Evolutionary conservation across 331 rosid genomes (phyloP).

Genomic region (Saraca asoca): DNA sequence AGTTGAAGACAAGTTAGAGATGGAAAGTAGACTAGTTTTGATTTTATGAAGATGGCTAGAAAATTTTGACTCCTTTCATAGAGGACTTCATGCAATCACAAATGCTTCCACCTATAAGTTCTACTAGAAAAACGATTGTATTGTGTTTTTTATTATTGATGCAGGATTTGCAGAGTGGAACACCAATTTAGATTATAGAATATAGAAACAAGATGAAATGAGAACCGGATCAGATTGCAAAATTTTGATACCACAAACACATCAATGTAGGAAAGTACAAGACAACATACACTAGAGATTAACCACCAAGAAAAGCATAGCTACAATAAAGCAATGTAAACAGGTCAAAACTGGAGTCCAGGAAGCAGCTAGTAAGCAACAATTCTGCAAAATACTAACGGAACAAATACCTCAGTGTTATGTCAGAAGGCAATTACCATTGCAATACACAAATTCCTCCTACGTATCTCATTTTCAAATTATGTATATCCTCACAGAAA

Average conservation of each 20-base stretch:
- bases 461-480: conserved; percentile 17
- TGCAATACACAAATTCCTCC: not conserved
- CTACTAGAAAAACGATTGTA: not conserved
- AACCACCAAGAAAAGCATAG: conserved; percentile 1
- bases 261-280: too few relatives aligned
- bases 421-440: not conserved
- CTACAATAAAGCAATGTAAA: conserved; percentile 5
- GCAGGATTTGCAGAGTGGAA: not conserved
- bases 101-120: not conserved
- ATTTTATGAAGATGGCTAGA: not conserved
- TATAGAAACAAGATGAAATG: conserved; percentile 8
- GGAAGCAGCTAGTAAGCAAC: conserved; percentile 4
- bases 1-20: conserved; percentile 14
- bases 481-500: not conserved
- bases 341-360: conserved; percentile 13
- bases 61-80: conserved; percentile 3
- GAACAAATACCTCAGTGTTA: not conserved
- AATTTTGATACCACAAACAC: too few relatives aligned
- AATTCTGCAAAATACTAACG: not conserved
- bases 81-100: not conserved
- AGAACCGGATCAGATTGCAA: not conserved
- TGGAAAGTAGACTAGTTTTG: not conserved
- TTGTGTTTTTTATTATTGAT: not conserved
- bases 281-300: not conserved
- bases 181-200: not conserved